Evolutionary conservation across 768 basidiomycete genomes (phyloP).

Genomic region (Psilocybe cubensis): DNA sequence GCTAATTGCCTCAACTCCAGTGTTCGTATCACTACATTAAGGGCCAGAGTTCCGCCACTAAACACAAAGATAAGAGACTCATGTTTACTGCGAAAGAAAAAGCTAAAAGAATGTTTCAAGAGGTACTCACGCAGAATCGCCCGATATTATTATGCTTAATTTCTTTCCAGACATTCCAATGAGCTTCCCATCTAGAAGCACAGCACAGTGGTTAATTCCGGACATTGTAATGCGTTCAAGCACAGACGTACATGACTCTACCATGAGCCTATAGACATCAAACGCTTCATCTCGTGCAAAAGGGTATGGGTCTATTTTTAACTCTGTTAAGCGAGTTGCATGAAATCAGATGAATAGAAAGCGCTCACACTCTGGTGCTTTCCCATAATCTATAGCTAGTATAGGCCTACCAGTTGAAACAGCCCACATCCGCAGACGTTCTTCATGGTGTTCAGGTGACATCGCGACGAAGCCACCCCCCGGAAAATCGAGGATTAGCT

Average conservation of each 20-base stretch:
- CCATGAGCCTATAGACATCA: constrained; percentile 83
- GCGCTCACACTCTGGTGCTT: constrained; percentile 88
- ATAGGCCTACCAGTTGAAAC: constrained; percentile 76
- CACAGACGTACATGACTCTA: constrained; percentile 59
- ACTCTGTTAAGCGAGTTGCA: background rate
- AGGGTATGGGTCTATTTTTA: constrained; percentile 86
- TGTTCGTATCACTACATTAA: constrained; percentile 84
- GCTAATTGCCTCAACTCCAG: constrained; percentile 62
- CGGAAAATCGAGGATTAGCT: constrained; percentile 90
- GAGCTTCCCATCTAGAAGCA: constrained; percentile 58
- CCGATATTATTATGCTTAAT: constrained; percentile 79
- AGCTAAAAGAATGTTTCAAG: too few relatives aligned
- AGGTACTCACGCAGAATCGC: constrained; percentile 93
- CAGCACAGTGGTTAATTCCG: constrained; percentile 7
- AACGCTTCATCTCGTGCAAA: constrained; percentile 96
- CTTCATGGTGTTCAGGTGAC: constrained; percentile 96
- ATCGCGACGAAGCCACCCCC: constrained; percentile 98
- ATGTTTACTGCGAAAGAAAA: too few relatives aligned
- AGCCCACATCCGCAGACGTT: constrained; percentile 89
- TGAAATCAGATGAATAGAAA: constrained; percentile 4
- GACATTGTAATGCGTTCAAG: background rate
- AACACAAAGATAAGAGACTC: background rate
- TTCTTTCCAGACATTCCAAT: constrained; percentile 90
- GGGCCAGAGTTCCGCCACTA: constrained; percentile 88
- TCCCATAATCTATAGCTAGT: constrained; percentile 91